A percentile compares a stretch with the other conserved stretches of the same genome.
Conservation (phyloP, 257 asterid genomes). For the Marsdenia floribunda region DNA sequence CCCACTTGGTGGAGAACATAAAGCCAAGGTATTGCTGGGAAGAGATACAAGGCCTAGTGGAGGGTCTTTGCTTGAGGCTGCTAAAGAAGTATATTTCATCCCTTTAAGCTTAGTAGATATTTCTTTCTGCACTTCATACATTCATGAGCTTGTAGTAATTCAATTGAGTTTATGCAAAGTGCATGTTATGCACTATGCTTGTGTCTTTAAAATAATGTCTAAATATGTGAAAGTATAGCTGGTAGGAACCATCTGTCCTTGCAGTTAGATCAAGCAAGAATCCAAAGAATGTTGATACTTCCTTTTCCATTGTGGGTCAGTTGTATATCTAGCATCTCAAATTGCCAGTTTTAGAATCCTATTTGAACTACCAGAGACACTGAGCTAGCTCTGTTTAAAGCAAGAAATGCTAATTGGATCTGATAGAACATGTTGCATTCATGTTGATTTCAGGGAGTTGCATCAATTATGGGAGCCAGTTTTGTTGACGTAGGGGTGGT, state of each 20-base stretch:
- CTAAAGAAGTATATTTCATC: conserved; percentile 53
- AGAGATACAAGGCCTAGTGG: conserved; percentile 98
- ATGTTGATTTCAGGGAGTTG: conserved; percentile 46
- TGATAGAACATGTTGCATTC: neutral
- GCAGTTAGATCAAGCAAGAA: neutral
- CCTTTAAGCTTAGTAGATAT: conserved; percentile 2
- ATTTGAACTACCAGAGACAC: neutral
- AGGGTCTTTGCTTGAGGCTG: conserved; percentile 60
- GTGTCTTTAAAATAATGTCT: neutral
- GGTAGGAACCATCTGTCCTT: neutral
- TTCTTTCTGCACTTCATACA: neutral
- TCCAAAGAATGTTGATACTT: neutral
- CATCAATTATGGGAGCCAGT: conserved; percentile 57
- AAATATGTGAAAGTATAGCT: neutral
- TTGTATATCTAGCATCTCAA: neutral
- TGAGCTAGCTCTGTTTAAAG: neutral
- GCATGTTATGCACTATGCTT: neutral
- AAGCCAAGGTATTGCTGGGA: conserved; percentile 59
- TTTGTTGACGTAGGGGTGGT: conserved; percentile 65
- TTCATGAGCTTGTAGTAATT: neutral
- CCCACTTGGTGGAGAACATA: conserved; percentile 42
- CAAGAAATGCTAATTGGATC: neutral
- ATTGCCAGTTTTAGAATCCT: neutral
- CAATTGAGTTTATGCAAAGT: neutral
- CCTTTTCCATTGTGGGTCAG: neutral